Evolutionary conservation across 495 filamentous ascomycete species (phyloP).

Genomic region (Penicillium parvum): DNA sequence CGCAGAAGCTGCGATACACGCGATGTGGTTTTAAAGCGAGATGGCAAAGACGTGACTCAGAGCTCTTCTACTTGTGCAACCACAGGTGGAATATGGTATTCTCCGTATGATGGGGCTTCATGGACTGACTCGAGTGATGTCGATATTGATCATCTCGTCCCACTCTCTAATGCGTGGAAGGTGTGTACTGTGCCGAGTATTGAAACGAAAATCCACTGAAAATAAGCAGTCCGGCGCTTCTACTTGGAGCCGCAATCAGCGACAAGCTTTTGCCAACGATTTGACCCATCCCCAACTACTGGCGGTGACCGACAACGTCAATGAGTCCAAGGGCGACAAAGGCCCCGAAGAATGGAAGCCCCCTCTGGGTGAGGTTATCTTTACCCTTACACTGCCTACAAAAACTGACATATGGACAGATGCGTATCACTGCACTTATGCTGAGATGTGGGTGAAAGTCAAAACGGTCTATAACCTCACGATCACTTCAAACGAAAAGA

Average conservation of each 20-base stretch:
- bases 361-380: slow-evolving; percentile 42
- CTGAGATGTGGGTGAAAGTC: slow-evolving; percentile 64
- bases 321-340: slow-evolving; percentile 62
- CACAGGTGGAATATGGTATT: slow-evolving; percentile 57
- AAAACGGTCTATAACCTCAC: slow-evolving; percentile 59
- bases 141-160: slow-evolving; percentile 75
- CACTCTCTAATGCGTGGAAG: slow-evolving; percentile 70
- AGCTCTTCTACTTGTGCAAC: slow-evolving; percentile 47
- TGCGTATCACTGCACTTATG: slow-evolving; percentile 72
- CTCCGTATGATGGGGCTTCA: slow-evolving; percentile 63
- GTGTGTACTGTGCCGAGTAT: slow-evolving; percentile 10
- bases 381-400: not conserved
- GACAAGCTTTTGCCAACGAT: slow-evolving; percentile 69
- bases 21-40: slow-evolving; percentile 64
- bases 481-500: slow-evolving; percentile 58
- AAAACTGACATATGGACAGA: slow-evolving; percentile 19
- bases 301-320: slow-evolving; percentile 71
- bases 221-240: slow-evolving; percentile 42
- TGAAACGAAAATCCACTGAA: too few relatives aligned
- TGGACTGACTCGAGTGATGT: slow-evolving; percentile 64
- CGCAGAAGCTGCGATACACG: slow-evolving; percentile 58
- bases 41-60: slow-evolving; percentile 53
- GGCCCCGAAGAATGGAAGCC: slow-evolving; percentile 74
- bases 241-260: slow-evolving; percentile 55
- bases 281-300: slow-evolving; percentile 63